Evolutionary conservation across 2,329 filamentous ascomycete species (phyloP), one percentile per base, ranked within the genome.

Genomic region (Cadophora malorum): DNA sequence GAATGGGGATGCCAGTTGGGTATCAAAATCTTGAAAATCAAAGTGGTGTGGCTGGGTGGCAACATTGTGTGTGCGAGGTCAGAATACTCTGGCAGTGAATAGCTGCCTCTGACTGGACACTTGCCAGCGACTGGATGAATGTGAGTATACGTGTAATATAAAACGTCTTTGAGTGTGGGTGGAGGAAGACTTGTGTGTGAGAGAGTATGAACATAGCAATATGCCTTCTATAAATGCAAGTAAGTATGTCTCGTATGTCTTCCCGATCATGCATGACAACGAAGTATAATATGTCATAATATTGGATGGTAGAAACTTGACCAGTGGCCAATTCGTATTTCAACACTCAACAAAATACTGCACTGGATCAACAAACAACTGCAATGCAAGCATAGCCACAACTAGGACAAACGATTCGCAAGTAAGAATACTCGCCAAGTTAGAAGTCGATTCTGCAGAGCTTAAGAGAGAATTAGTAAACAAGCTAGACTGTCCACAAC

Each of bases 371-470:
- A 45, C 35, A 41, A 41, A n/a, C 21, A 23, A 41, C 9, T 38
- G 55, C 33, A 59, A 41, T 10, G 21, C 55, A 59, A 59, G 35
- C 55, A 59, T 59, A 59, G 55, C 55, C 55, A 59, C 55, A 25
- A 25, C 14, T 59, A 5, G n/a, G 21, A 23, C 33, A 16, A 16
- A 59, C 31, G 31, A 35, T 41, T 56, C 25, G 23, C 25, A 53
- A 23, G 50, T 53, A 16, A 31, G 33, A 59, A 41, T 38, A 23
- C 55, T 41, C 55, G 55, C 19, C 33, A 25, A 9, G 38, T 8
- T 41, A 23, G 49, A 19, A 61, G 25, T 12, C 23, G 21, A 12
- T 21, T 61, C n/a, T 49, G 12, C 23, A 31, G 38, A 61, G 58
- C 38, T 61, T 38, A 61, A 61, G 19, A 47, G 41, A 31, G 38